phyloP scores from a whole-genome alignment of 2,329 filamentous ascomycete genomes.

The Ophiosphaerella narmari region DNA sequence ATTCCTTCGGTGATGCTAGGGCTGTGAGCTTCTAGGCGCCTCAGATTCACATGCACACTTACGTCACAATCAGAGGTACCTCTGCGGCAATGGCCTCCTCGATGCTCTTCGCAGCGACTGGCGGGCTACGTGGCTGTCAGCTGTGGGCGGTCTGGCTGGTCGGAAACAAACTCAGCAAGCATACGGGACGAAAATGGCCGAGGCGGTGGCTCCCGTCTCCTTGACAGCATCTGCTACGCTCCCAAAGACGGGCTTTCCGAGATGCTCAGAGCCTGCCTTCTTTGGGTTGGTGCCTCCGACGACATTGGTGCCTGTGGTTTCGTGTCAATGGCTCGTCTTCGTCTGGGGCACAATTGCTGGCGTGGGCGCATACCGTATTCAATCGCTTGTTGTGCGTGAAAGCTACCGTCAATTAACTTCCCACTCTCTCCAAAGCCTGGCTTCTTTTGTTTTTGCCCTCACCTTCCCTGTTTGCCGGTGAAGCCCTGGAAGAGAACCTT shows the following conservation, averaged over 20 bases:
- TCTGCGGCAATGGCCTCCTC: slow-evolving; percentile 95
- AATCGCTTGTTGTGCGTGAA: slow-evolving; percentile 97
- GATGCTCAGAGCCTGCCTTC: slow-evolving; percentile 90
- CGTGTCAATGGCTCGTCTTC: slow-evolving; percentile 33
- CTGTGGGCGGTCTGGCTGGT: not conserved
- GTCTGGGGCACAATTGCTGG: slow-evolving; percentile 15
- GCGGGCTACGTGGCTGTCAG: slow-evolving; percentile 63
- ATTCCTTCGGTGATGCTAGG: slow-evolving; percentile 89
- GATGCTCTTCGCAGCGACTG: slow-evolving; percentile 89
- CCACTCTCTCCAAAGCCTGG: not conserved
- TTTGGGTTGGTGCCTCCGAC: slow-evolving; percentile 99
- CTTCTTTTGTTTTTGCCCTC: slow-evolving; percentile 18
- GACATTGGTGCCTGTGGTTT: slow-evolving; percentile 79
- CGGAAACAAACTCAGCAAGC: slow-evolving; percentile 17
- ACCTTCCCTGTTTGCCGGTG: slow-evolving; percentile 92
- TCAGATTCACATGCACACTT: slow-evolving; percentile 26
- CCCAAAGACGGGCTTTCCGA: slow-evolving; percentile 90
- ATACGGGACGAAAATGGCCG: slow-evolving; percentile 95
- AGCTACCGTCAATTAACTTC: slow-evolving; percentile 60
- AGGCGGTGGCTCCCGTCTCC: slow-evolving; percentile 87
- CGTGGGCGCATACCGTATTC: slow-evolving; percentile 77
- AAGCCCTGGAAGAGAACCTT: slow-evolving; percentile 98
- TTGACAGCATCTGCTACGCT: slow-evolving; percentile 87
- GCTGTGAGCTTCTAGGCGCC: slow-evolving; percentile 30
- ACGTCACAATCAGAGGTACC: slow-evolving; percentile 91